Percentiles rank a stretch among this genome's conserved stretches.
Evolutionary conservation across 177 flowering plant genomes (phyloP).

Genomic region (Vitis hybrid): DNA sequence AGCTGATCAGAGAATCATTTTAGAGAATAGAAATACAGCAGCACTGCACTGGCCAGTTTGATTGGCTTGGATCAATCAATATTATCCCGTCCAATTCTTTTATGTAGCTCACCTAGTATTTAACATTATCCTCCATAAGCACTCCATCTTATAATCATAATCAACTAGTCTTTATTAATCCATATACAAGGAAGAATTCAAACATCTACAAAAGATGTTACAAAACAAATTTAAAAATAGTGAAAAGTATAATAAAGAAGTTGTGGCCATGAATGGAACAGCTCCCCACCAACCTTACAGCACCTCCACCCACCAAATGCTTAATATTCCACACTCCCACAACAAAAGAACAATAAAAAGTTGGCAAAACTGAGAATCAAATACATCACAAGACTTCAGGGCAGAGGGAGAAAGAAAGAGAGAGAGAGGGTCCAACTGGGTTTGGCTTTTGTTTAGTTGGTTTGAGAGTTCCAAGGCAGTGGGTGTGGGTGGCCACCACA

Average conservation of each 20-base stretch:
- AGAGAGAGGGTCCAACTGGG: slow-evolving; percentile 4
- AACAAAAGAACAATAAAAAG: no score
- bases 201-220: not conserved
- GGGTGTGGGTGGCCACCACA: slow-evolving; percentile 15
- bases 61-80: no score
- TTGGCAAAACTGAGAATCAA: no score
- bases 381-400: no score
- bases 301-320: not conserved
- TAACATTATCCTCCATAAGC: no score
- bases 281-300: slow-evolving; percentile 9
- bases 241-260: not conserved
- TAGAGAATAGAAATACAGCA: no score
- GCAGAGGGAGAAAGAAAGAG: not conserved
- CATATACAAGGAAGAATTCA: not conserved
- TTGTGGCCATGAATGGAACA: slow-evolving; percentile 11
- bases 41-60: no score
- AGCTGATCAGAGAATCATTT: no score
- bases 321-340: not conserved
- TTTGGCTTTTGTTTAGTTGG: no score
- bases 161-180: not conserved
- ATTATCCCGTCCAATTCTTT: no score
- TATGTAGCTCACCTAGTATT: no score
- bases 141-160: not conserved
- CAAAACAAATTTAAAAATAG: not conserved
- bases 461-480: slow-evolving; percentile 24